Evolutionary conservation across 495 filamentous ascomycete genomes (phyloP).

Genomic region (Penicillium subrubescens): DNA sequence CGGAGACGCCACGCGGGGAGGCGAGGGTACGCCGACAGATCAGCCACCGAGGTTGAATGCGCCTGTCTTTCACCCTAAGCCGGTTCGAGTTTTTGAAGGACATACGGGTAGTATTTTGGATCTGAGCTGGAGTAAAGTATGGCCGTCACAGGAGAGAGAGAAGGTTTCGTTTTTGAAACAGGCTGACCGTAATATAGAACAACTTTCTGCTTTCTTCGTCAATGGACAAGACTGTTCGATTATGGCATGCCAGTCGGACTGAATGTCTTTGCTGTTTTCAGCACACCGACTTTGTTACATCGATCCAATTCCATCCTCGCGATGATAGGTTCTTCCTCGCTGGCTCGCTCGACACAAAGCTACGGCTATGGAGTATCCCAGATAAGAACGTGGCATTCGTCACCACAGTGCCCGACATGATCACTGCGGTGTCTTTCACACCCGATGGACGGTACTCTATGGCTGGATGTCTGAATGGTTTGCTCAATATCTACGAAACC

Average conservation of each 20-base stretch:
- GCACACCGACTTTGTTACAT: slow-evolving; percentile 94
- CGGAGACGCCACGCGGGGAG: slow-evolving; percentile 67
- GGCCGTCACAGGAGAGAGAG: slow-evolving; percentile 1
- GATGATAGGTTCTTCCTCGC: slow-evolving; percentile 98
- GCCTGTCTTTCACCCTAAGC: slow-evolving; percentile 84
- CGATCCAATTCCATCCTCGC: slow-evolving; percentile 89
- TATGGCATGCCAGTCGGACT: slow-evolving; percentile 86
- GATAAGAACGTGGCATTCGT: slow-evolving; percentile 93
- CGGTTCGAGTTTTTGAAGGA: slow-evolving; percentile 76
- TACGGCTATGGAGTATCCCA: slow-evolving; percentile 95
- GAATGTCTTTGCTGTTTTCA: slow-evolving; percentile 96
- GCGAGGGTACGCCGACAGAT: slow-evolving; percentile 55
- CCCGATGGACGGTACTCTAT: slow-evolving; percentile 91
- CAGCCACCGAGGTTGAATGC: slow-evolving; percentile 66
- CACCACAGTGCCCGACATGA: slow-evolving; percentile 79
- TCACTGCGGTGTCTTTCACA: slow-evolving; percentile 91
- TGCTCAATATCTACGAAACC: slow-evolving; percentile 93
- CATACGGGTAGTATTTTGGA: slow-evolving; percentile 89
- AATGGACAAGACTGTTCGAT: slow-evolving; percentile 95
- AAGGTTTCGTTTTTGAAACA: neutral
- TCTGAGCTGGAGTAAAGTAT: slow-evolving; percentile 93
- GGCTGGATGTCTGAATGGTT: slow-evolving; percentile 81
- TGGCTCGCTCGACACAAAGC: slow-evolving; percentile 87
- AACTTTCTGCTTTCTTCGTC: slow-evolving; percentile 96
- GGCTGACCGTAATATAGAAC: slow-evolving; percentile 56